These are phyloP conservation scores for Candida ponderosae DNA, from an alignment of 805 yeast genomes.

Conservation along the genomic window DNA sequence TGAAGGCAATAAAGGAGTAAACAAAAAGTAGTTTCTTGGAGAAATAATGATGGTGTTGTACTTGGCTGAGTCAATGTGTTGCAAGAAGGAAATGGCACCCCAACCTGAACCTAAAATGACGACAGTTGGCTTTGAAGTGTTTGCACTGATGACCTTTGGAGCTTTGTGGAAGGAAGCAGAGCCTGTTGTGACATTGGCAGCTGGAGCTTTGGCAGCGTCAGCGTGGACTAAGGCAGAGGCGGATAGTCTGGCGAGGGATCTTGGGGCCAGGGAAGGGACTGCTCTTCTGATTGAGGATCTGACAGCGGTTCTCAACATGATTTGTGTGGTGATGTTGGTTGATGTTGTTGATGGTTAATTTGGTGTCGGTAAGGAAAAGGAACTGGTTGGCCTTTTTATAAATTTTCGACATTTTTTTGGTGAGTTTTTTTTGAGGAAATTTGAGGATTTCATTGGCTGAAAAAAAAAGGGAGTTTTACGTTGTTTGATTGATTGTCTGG, in stretches of 20 bases:
- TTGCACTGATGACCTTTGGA: conserved; percentile 26
- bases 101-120: conserved; percentile 87
- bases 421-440: no score
- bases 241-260: background rate
- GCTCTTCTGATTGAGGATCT: background rate
- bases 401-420: no score
- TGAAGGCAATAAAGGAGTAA: conserved; percentile 90
- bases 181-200: conserved; percentile 25
- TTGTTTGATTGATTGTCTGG: no score
- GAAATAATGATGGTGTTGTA: conserved; percentile 86
- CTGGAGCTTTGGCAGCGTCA: conserved; percentile 7
- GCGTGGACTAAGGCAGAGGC: background rate
- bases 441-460: no score
- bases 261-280: background rate
- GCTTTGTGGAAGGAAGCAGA: conserved; percentile 30
- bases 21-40: conserved; percentile 88
- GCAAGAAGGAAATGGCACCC: conserved; percentile 86
- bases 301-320: background rate
- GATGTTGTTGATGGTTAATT: no score
- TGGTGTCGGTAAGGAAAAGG: no score
- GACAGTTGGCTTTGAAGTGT: conserved; percentile 29
- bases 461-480: no score
- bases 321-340: background rate
- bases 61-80: conserved; percentile 76
- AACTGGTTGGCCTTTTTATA: no score